A percentile compares a stretch with the other conserved stretches of the same genome.
Conservation (phyloP, 108 stramenopile genomes). For the Schizochytrium sp. region DNA sequence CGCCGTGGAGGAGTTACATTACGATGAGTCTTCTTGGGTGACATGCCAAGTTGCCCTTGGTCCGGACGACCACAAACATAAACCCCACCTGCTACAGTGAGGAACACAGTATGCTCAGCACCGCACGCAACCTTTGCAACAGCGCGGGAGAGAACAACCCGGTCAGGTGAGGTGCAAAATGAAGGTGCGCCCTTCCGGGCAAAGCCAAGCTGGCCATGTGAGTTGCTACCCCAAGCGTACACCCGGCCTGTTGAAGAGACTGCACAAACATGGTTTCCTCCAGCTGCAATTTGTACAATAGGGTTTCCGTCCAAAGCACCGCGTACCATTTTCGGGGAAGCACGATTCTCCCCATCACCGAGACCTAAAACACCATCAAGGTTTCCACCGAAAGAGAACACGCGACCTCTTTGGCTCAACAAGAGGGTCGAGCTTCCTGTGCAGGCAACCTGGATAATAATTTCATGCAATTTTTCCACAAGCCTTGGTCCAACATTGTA, state of each 20-base stretch:
- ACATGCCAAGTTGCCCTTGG: conserved; percentile 27
- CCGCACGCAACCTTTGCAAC: conserved; percentile 71
- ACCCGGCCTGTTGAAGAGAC: conserved; percentile 64
- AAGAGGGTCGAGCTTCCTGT: conserved; percentile 73
- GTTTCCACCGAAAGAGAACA: conserved; percentile 61
- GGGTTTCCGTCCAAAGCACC: conserved; percentile 20
- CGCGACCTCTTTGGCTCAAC: conserved; percentile 66
- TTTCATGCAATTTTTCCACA: conserved; percentile 29
- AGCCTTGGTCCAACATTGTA: conserved; percentile 62
- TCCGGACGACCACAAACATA: conserved; percentile 16
- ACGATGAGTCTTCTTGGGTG: background rate
- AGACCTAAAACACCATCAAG: background rate
- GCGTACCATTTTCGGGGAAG: background rate
- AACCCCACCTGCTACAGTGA: conserved; percentile 67
- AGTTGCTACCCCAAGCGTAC: conserved; percentile 67
- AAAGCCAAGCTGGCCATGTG: conserved; percentile 64
- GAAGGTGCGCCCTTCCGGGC: background rate
- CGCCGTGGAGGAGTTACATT: background rate
- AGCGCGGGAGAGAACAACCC: background rate
- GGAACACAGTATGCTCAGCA: conserved; percentile 72
- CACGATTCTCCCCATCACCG: conserved; percentile 5
- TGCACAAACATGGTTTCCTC: conserved; percentile 35
- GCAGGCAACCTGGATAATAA: conserved; percentile 68
- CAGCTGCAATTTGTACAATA: conserved; percentile 10
- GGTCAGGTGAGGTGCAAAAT: background rate